Evolutionary conservation across 768 basidiomycete species (phyloP), one percentile per base, ranked within the genome.

Genomic region (Pulveroboletus sp.): DNA sequence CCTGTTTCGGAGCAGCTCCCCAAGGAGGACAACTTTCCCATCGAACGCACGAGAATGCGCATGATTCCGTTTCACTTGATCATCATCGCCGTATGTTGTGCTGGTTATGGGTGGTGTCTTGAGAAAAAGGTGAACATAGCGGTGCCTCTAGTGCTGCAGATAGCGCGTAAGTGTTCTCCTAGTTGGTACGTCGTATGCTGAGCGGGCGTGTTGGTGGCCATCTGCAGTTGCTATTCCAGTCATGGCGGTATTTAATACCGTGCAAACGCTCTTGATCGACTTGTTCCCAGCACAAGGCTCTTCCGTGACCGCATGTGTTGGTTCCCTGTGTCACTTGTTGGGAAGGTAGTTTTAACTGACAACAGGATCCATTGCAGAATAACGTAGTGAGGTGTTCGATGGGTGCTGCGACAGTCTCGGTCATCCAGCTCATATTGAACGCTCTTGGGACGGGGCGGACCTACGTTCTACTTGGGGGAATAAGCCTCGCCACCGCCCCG

Each of bases 391-490:
- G 87, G 27, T 87, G 86, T 59, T 70, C 73, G 2, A 52, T 85
- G 34, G 81, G 81, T 41, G 87, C 86, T 2, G 72, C 67, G 0
- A 58, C 78, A 31, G 81, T 88, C 7, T 81, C 87, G 4, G 72
- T 84, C 17, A 79, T 88, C 36, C 76, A 87, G 47, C 62, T 80
- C 10, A 76, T 87, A 23, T 67, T 87, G 31, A 71, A 73, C n/a
- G 76, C 72, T 2, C 67, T 90, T 19, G 80, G 80, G 12, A 56
- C 74, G 5, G 86, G 86, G 6, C 89, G 84, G 84, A 80, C 86
- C 4, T 89, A 85, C 57, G 70, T 81, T 23, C 63, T 87, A 12
- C 69, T 87, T n/a, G 75, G 71, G 4, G 76, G 75, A 4, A 58
- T 85, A 31, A 27, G 25, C 25, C 25, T 27, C 25, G 25, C n/a